Base-by-base conservation (phyloP, 2,329 filamentous ascomycete genomes). In the Cordyceps fumosorosea region DNA sequence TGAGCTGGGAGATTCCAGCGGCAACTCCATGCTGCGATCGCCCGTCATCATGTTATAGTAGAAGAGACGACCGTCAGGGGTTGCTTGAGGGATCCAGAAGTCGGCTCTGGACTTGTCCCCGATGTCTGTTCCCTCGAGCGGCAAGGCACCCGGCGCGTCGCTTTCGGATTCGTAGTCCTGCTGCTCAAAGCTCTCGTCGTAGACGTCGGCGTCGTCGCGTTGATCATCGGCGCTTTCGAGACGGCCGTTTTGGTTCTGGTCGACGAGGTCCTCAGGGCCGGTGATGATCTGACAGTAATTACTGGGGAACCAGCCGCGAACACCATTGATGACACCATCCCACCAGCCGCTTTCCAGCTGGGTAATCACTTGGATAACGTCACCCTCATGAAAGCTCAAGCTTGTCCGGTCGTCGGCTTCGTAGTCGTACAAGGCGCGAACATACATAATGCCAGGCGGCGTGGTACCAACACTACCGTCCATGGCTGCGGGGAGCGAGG, bases 21-120 rank as follows among this genome's bases (percentile, higher is more conserved):
- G 95, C 64, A 99, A 79, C 73, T 99, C 95, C 85, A 93, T 95
- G 65, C 90, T 96, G 71, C 90, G 96, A 70, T 96, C 91, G 61
- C 93, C 93, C 0, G 95, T 99, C 78, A 97, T 87, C 65, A 93
- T 98, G 75, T 99, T 99, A 82, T 96, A 98, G 77, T 98, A 99
- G 76, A 96, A 99, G 26, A 99, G 77, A 62, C 93, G 85, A 60
- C 95, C 95, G 73, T 98, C 93, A 1, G 91, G 86, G 0, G 95
- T 99, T 16, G 93, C 95, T 78, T 99, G 95, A 20, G 95, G 95
- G 67, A 99, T 96, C 95, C 95, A 99, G 73, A 96, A 99, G 67
- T 96, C 93, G 52, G 93, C 92, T 73, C 93, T 88, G 68, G 95
- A 93, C 71, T 90, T 89, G 70, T 88, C 87, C 65, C 65, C 71